Base-by-base conservation (phyloP, 169 alveolate species). In the Plasmodium inui region DNA sequence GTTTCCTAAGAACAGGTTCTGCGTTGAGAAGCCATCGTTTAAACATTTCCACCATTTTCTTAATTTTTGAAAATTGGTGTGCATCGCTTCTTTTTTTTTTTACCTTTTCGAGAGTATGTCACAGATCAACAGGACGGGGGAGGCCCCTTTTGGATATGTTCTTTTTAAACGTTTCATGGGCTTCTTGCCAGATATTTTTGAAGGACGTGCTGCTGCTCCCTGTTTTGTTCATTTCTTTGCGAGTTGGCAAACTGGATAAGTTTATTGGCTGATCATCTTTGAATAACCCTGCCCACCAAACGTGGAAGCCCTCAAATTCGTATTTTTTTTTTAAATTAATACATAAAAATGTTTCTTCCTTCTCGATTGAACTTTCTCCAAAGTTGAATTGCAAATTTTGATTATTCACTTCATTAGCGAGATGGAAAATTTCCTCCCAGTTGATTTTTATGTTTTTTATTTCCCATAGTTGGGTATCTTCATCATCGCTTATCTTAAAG, bases 381-480 rank as follows among this genome's bases (percentile, higher is more conserved):
- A 81, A 81, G 55, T 70, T 44, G 57, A 81, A 90, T 1, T 61
- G 19, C 12, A 34, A 34, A 90, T 80, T 82, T 70, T 90, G 95
- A 72, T 90, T 90, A 90, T 90, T 90, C 82, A 90, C 61, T 55
- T 90, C 55, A 81, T 90, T 90, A 19, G 85, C 41, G 28, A 90
- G 53, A 46, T 90, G 37, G 53, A 80, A 90, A 67, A 90, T 28
- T 17, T 61, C n/a, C 22, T 61, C 7, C 95, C 95, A 90, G 73
- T 90, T 90, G 28, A 90, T 82, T 90, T 80, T 71, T 41, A 81
- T 50, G 61, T 81, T 90, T 71, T 90, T 73, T 57, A 90, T 81
- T 90, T 90, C 95, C 95, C 95, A 90, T 39, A 90, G n/a, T 72
- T 90, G 95, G 28, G 95, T 81, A 37, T 90, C 95, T 80, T 90